Percentiles rank a stretch among this genome's conserved stretches.
Evolutionary conservation across 345 rosid genomes (phyloP).

Genomic region (Eutrema heterophyllum): DNA sequence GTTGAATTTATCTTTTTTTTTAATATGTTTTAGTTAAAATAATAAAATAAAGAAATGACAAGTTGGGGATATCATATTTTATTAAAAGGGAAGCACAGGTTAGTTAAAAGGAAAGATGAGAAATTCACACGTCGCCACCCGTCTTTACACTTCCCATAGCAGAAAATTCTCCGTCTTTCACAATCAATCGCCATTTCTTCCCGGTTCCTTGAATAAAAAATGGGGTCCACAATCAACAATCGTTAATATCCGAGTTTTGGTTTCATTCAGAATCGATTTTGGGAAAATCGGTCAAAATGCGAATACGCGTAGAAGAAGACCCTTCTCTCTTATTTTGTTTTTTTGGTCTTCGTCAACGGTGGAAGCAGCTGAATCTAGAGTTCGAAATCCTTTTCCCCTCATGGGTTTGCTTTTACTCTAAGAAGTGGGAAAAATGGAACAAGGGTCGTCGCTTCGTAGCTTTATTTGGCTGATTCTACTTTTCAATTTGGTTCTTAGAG

Average conservation of each 20-base stretch:
- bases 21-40: no score
- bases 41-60: no score
- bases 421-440: constrained; percentile 12
- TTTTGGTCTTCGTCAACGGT: neutral
- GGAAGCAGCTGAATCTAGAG: neutral
- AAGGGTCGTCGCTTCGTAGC: constrained; percentile 20
- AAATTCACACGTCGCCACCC: no score
- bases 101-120: no score
- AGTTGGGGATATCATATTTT: no score
- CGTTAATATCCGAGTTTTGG: neutral
- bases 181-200: neutral
- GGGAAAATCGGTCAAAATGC: constrained; percentile 4
- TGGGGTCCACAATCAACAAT: neutral
- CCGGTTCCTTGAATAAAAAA: neutral
- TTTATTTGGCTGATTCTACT: constrained; percentile 35
- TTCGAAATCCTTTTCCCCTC: neutral
- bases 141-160: neutral
- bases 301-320: constrained; percentile 1
- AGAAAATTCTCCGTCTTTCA: neutral
- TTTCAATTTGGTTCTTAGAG: constrained; percentile 35
- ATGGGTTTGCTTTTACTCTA: constrained; percentile 2
- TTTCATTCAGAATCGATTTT: neutral
- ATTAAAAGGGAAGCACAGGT: no score
- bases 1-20: no score
- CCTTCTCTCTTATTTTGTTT: neutral